Evolutionary conservation across 371 early-diverging fungal species (phyloP), one percentile per base, ranked within the genome.

Genomic region (Mortierella sp.): DNA sequence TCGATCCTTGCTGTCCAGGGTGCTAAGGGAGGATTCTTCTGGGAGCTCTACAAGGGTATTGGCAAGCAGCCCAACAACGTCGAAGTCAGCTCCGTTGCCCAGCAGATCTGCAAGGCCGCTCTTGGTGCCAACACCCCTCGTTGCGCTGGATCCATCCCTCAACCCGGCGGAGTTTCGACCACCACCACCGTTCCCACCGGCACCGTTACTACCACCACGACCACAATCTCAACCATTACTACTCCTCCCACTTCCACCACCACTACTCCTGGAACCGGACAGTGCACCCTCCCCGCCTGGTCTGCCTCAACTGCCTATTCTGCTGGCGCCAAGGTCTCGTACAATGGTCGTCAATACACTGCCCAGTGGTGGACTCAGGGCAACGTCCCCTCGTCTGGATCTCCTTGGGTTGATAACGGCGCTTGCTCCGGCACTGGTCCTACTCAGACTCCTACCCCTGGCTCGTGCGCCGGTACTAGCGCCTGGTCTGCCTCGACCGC

Each of bases 281-380:
- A 50, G 13, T 87, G 87, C 83, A 48, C 75, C 11, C 71, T 69
- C 16, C 48, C 87, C 40, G 89, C 89, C 67, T 93, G 83, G 80
- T 73, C 78, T 50, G 69, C 88, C 34, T 78, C 88, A 54, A 59
- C 82, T 11, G 72, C 80, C 37, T 92, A 93, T 79, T 82, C 81
- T 43, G 82, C 76, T 31, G 89, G 88, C 26, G 74, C 73, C 51
- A 73, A 77, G 19, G 93, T 92, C 57, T 89, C 91, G 21, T 89
- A 90, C 83, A 88, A 92, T 55, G 89, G 89, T 34, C 81, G 70
- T 55, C 54, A 79, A 43, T 88, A 85, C 79, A 76, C 78, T 40
- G 87, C 87, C n/a, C 75, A 85, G 48, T 88, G 86, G 82, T 88
- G 89, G 89, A 82, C 89, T 8, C 87, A 88, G 81, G 74, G 75